A percentile compares a stretch with the other conserved stretches of the same genome.
phyloP scores from a whole-genome alignment of 2,329 filamentous ascomycete species.

The Claviceps humidiphila region DNA sequence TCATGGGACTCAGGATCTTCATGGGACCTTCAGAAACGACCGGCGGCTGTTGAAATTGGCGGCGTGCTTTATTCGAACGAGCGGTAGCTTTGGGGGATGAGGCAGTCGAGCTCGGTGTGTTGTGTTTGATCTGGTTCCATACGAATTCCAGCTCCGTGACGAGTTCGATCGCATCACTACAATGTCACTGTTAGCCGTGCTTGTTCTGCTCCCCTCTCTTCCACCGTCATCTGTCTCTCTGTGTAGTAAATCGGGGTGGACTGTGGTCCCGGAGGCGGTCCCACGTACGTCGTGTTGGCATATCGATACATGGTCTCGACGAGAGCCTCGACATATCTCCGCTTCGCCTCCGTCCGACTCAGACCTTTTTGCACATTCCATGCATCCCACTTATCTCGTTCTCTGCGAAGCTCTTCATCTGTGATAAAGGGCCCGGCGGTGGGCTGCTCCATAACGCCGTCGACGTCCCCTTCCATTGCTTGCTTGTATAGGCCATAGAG shows the following conservation, averaged over 20 bases:
- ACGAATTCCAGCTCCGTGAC: slow-evolving; percentile 96
- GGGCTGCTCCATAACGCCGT: slow-evolving; percentile 83
- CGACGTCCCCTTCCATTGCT: slow-evolving; percentile 95
- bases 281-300: slow-evolving; percentile 63
- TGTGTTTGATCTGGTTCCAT: slow-evolving; percentile 95
- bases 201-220: neutral
- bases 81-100: slow-evolving; percentile 38
- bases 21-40: slow-evolving; percentile 43
- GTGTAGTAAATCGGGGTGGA: neutral
- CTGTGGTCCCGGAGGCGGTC: neutral
- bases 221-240: neutral
- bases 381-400: slow-evolving; percentile 73
- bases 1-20: slow-evolving; percentile 72
- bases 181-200: neutral
- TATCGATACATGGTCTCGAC: slow-evolving; percentile 97
- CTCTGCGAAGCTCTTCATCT: slow-evolving; percentile 41
- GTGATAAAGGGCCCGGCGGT: slow-evolving; percentile 32
- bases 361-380: slow-evolving; percentile 83
- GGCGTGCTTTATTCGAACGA: slow-evolving; percentile 16
- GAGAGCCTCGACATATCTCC: slow-evolving; percentile 81
- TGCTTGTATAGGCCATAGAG: slow-evolving; percentile 99
- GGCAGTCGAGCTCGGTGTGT: slow-evolving; percentile 51
- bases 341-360: slow-evolving; percentile 82
- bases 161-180: slow-evolving; percentile 67
- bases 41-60: slow-evolving; percentile 32